Conservation (phyloP, 2,329 filamentous ascomycete species). For the Trichoderma koningiopsis region DNA sequence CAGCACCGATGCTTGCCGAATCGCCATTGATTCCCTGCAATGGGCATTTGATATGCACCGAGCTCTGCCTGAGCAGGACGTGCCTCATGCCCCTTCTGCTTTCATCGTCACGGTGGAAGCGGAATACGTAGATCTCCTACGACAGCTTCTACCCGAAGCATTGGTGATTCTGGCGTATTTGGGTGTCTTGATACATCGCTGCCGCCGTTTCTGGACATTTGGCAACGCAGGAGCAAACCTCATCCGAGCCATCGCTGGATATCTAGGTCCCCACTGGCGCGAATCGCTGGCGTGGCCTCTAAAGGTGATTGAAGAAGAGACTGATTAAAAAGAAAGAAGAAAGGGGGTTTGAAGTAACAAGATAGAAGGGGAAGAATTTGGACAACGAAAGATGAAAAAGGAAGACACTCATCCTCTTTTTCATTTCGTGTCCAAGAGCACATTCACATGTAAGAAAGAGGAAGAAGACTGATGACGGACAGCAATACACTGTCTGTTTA, state of each 20-base stretch:
- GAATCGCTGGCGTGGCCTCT: slow-evolving; percentile 40
- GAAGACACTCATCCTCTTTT: not conserved
- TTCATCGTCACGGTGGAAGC: slow-evolving; percentile 39
- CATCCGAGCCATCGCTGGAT: slow-evolving; percentile 37
- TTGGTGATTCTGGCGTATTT: slow-evolving; percentile 54
- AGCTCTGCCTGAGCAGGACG: slow-evolving; percentile 31
- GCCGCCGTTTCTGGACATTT: slow-evolving; percentile 45
- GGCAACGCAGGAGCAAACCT: slow-evolving; percentile 38
- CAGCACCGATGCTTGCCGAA: slow-evolving; percentile 36
- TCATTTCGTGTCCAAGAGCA: not conserved
- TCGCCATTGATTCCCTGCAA: slow-evolving; percentile 36
- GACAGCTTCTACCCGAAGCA: slow-evolving; percentile 43
- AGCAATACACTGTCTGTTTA: not conserved
- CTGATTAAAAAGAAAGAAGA: slow-evolving; percentile 28
- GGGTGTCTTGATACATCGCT: slow-evolving; percentile 50
- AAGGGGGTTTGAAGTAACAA: not conserved
- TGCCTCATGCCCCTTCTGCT: slow-evolving; percentile 38
- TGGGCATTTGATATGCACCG: slow-evolving; percentile 41
- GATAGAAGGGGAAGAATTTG: not conserved
- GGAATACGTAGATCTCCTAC: slow-evolving; percentile 41
- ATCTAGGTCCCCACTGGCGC: slow-evolving; percentile 41
- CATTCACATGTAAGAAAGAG: not conserved
- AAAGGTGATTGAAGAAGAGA: slow-evolving; percentile 35
- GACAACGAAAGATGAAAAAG: not conserved
- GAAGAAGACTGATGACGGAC: not conserved